Percentiles rank a stretch among this genome's conserved stretches.
Evolutionary conservation across 2,329 filamentous ascomycete genomes (phyloP).

Genomic region (Pseudophaeomoniella oleicola): DNA sequence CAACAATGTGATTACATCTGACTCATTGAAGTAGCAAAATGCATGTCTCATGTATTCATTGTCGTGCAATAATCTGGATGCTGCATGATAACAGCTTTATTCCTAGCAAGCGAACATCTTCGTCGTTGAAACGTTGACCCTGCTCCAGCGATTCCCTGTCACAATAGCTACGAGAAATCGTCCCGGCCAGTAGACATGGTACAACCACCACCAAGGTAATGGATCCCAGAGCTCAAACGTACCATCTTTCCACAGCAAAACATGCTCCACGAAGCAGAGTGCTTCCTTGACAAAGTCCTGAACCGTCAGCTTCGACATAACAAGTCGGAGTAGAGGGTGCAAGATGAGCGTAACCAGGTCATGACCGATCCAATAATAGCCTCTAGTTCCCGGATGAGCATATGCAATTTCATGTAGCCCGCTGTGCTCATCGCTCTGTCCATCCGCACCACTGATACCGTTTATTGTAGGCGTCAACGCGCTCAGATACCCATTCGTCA

Average conservation of each 20-base stretch:
- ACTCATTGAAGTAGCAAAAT: no score
- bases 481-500: constrained; percentile 40
- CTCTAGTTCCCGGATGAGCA: constrained; percentile 10
- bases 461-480: constrained; percentile 18
- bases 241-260: constrained; percentile 34
- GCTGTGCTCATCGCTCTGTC: constrained; percentile 12
- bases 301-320: constrained; percentile 14
- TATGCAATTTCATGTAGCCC: constrained; percentile 2
- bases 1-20: no score
- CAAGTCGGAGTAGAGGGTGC: constrained; percentile 27
- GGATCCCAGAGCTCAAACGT: constrained; percentile 36
- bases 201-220: constrained; percentile 34
- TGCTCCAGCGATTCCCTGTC: constrained; percentile 41
- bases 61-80: no score
- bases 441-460: neutral
- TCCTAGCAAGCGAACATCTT: constrained; percentile 35
- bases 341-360: constrained; percentile 42
- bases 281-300: constrained; percentile 13
- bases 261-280: constrained; percentile 22
- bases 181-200: constrained; percentile 38
- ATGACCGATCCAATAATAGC: constrained; percentile 53
- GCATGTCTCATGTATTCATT: no score
- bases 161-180: constrained; percentile 32
- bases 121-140: constrained; percentile 53
- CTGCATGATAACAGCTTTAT: no score